These are phyloP conservation scores for Wickerhamomyces bisporus DNA, from an alignment of 805 yeast species.

Conservation along the genomic window DNA sequence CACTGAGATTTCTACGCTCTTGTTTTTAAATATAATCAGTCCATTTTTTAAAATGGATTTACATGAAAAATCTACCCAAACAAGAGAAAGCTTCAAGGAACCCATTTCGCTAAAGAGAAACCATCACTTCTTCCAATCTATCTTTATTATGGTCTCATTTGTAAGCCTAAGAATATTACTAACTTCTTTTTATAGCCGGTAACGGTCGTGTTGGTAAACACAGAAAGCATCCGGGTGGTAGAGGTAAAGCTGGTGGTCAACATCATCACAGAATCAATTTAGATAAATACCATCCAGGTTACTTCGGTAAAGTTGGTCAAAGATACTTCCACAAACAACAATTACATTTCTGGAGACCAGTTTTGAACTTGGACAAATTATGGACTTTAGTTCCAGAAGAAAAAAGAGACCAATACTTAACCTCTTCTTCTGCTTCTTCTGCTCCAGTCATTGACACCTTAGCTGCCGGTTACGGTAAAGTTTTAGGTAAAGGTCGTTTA, in stretches of 20 bases:
- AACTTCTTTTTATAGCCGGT: conserved; percentile 70
- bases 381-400: conserved; percentile 95
- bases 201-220: conserved; percentile 99
- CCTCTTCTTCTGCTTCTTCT: conserved; percentile 76
- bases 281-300: conserved; percentile 99
- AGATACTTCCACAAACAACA: conserved; percentile 97
- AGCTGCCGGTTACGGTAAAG: conserved; percentile 99
- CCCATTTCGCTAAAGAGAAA: too few species aligned
- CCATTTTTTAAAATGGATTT: too few species aligned
- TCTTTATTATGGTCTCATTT: not conserved
- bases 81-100: too few species aligned
- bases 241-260: conserved; percentile 99
- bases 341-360: conserved; percentile 96
- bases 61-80: too few species aligned
- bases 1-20: too few species aligned
- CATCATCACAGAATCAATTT: conserved; percentile 99
- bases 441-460: conserved; percentile 99
- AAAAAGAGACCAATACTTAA: conserved; percentile 89
- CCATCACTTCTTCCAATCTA: too few species aligned
- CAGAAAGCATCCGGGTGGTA: conserved; percentile 99
- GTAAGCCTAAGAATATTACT: conserved; percentile 9
- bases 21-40: too few species aligned
- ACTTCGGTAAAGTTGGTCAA: conserved; percentile 99
- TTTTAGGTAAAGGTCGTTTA: conserved; percentile 97
- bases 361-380: conserved; percentile 95